phyloP scores from a whole-genome alignment of 169 alveolate species.

The Cryptosporidium andersoni region DNA sequence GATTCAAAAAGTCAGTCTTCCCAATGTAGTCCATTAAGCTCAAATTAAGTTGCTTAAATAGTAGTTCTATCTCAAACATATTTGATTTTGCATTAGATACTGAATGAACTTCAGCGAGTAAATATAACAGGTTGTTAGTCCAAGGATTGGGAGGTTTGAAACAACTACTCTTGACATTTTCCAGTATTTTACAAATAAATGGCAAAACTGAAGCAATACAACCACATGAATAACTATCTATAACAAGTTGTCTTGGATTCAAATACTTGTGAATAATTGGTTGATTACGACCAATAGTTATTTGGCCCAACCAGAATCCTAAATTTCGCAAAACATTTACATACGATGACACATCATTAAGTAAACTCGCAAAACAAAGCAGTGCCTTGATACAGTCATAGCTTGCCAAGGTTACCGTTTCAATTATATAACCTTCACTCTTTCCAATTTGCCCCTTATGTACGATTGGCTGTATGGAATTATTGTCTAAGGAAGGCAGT shows the following conservation, averaged over 20 bases:
- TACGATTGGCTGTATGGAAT: slow-evolving; percentile 15
- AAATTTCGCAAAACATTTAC: slow-evolving; percentile 87
- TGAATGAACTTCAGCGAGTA: slow-evolving; percentile 87
- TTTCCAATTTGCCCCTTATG: slow-evolving; percentile 75
- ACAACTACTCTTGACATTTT: slow-evolving; percentile 79
- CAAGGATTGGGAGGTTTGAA: slow-evolving; percentile 93
- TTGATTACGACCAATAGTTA: slow-evolving; percentile 86
- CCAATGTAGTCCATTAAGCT: slow-evolving; percentile 67
- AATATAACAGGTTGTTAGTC: slow-evolving; percentile 85
- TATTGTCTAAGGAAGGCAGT: not conserved
- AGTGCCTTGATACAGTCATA: slow-evolving; percentile 85
- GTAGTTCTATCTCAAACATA: slow-evolving; percentile 89
- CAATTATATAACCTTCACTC: slow-evolving; percentile 67
- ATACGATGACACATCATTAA: slow-evolving; percentile 84
- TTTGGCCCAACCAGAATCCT: slow-evolving; percentile 90
- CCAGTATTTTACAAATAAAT: slow-evolving; percentile 85
- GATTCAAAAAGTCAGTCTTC: slow-evolving; percentile 20
- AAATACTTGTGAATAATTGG: slow-evolving; percentile 86
- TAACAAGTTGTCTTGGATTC: slow-evolving; percentile 85
- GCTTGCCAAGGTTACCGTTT: slow-evolving; percentile 75
- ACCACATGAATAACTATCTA: slow-evolving; percentile 81
- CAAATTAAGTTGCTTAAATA: slow-evolving; percentile 83
- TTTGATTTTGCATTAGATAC: slow-evolving; percentile 80
- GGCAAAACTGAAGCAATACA: slow-evolving; percentile 87
- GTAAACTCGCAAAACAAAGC: slow-evolving; percentile 79